A percentile compares a stretch with the other conserved stretches of the same genome.
These are phyloP conservation scores for Zygosaccharomyces rouxii DNA, from an alignment of 805 yeast genomes.

Conservation along the genomic window DNA sequence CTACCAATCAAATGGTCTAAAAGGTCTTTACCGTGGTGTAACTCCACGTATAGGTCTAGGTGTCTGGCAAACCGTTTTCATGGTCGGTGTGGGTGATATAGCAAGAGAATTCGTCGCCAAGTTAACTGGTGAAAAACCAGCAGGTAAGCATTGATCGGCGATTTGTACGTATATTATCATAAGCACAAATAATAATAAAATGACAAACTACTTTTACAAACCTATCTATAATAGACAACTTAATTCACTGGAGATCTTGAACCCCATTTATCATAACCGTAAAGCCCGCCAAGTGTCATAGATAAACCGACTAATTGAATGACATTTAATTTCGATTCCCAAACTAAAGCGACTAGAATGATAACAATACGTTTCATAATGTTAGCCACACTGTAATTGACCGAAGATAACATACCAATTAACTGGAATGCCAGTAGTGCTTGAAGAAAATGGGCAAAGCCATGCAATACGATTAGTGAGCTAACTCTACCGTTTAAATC, in stretches of 20 bases:
- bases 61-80: conserved; percentile 96
- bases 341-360: conserved; percentile 57
- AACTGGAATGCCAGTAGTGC: conserved; percentile 72
- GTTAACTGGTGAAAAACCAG: conserved; percentile 56
- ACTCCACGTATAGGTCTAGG: conserved; percentile 96
- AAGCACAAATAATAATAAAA: not conserved
- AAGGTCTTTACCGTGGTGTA: conserved; percentile 93
- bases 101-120: conserved; percentile 66
- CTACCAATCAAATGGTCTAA: conserved; percentile 73
- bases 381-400: conserved; percentile 75
- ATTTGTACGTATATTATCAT: not conserved
- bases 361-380: conserved; percentile 70
- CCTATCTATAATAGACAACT: not conserved
- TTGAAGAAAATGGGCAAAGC: conserved; percentile 65
- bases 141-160: conserved; percentile 31
- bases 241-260: not conserved
- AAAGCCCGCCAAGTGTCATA: conserved; percentile 57
- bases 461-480: conserved; percentile 51
- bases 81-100: conserved; percentile 97
- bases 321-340: conserved; percentile 49
- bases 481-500: conserved; percentile 32
- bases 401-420: conserved; percentile 67
- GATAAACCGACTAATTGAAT: conserved; percentile 49
- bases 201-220: conserved; percentile 5
- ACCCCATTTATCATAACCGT: conserved; percentile 72